phyloP scores from a whole-genome alignment of 495 filamentous ascomycete genomes.

The Lindgomyces ingoldianus region DNA sequence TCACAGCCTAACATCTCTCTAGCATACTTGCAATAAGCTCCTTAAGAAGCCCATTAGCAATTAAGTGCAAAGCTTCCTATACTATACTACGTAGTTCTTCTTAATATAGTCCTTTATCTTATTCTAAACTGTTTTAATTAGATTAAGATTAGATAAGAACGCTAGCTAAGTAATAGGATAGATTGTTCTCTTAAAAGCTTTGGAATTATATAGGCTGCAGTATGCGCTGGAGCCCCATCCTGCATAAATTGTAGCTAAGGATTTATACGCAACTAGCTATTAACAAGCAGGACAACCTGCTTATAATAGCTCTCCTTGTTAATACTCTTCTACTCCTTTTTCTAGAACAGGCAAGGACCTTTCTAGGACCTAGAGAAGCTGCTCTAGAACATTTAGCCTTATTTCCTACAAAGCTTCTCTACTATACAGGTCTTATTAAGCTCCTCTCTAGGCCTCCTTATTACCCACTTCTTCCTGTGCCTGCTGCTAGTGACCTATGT shows the following conservation, averaged over 20 bases:
- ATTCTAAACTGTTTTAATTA: slow-evolving; percentile 39
- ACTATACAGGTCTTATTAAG: slow-evolving; percentile 35
- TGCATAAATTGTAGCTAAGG: slow-evolving; percentile 26
- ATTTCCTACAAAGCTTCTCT: slow-evolving; percentile 26
- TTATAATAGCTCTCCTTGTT: slow-evolving; percentile 12
- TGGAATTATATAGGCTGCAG: slow-evolving; percentile 10
- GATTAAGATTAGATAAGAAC: slow-evolving; percentile 37
- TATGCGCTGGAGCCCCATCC: slow-evolving; percentile 27
- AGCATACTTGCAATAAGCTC: slow-evolving; percentile 7
- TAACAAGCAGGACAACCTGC: background rate
- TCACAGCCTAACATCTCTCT: background rate
- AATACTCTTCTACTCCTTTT: slow-evolving; percentile 35
- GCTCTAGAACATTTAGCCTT: slow-evolving; percentile 40
- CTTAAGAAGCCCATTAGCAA: slow-evolving; percentile 2
- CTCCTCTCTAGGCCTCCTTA: slow-evolving; percentile 28
- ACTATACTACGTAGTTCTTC: slow-evolving; percentile 7
- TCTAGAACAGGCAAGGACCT: slow-evolving; percentile 36
- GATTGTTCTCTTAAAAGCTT: background rate
- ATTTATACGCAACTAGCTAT: slow-evolving; percentile 22
- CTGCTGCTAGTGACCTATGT: slow-evolving; percentile 22
- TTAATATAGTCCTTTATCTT: slow-evolving; percentile 32
- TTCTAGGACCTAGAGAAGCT: slow-evolving; percentile 28
- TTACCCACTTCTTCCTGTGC: slow-evolving; percentile 27
- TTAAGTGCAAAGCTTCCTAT: slow-evolving; percentile 11
- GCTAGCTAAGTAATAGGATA: slow-evolving; percentile 31